These are phyloP conservation scores for Cylindrotheca fusiformis DNA, from an alignment of 108 stramenopile species.

Conservation along the genomic window DNA sequence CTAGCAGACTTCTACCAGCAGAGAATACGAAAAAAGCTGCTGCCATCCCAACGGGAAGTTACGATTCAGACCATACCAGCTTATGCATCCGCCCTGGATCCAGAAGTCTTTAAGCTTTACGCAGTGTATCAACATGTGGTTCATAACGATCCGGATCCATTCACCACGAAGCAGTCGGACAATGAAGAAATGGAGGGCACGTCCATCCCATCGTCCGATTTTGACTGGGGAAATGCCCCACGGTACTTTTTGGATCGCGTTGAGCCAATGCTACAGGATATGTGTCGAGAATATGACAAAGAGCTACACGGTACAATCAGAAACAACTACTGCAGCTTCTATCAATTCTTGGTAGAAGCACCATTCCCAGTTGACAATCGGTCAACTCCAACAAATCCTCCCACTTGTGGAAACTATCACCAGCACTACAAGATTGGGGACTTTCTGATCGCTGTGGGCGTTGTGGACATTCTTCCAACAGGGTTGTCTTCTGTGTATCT, in stretches of 20 bases:
- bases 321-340: constrained; percentile 47
- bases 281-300: constrained; percentile 12
- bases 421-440: constrained; percentile 88
- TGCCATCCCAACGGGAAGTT: constrained; percentile 34
- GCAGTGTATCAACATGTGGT: constrained; percentile 62
- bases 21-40: constrained; percentile 6
- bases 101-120: constrained; percentile 76
- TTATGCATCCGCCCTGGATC: constrained; percentile 58
- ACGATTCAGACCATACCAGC: constrained; percentile 64
- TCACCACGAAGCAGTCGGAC: constrained; percentile 1
- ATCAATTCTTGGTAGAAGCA: constrained; percentile 74
- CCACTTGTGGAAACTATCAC: constrained; percentile 76
- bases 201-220: neutral
- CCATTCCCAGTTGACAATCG: constrained; percentile 39
- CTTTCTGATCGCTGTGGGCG: constrained; percentile 86
- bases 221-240: constrained; percentile 46
- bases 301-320: constrained; percentile 14
- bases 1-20: constrained; percentile 36
- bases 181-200: constrained; percentile 6
- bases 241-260: constrained; percentile 29
- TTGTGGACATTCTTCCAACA: constrained; percentile 88
- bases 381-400: neutral
- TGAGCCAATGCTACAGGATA: constrained; percentile 11
- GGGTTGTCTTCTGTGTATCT: constrained; percentile 94
- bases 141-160: constrained; percentile 78